Base-by-base conservation (phyloP, 2,329 filamentous ascomycete genomes). In the Alternaria gaisen region DNA sequence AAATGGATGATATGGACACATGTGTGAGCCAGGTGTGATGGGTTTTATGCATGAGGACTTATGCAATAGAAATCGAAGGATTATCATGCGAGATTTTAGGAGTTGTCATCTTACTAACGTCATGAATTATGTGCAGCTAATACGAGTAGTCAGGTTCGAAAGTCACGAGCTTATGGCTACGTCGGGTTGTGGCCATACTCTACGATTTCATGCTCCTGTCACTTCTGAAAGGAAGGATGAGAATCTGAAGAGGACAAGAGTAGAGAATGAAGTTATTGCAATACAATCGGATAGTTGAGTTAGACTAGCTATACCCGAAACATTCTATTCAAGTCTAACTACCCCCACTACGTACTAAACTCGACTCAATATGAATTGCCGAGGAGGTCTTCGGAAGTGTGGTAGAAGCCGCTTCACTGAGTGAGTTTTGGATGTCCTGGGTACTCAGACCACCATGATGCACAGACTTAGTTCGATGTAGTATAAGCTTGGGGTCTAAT, bases 1-100 rank as follows among this genome's bases (percentile, higher is more conserved):
- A 8, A 38, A 50, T 50, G 46, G 14, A 50, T 26, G 46, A 56
- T 30, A 24, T 24, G 20, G 40, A 16, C 14, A 16, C 34, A 53
- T 42, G n/a, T 20, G 7, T 41, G 10, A n/a, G 32, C 12, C 32
- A 18, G 7, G 20, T 4, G 3, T 22, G 2, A 2, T 36, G 30
- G 30, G 12, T 9, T 6, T 22, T 24, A 11, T 16, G 18, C 3
- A 22, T 5, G 4, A 4, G 8, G 20, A 9, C 8, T 1, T 24
- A 18, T 11, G 11, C 46, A 9, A 24, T 1, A 36, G 5, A 4
- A 5, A 0, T 36, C 32, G 5, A 6, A 5, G 0, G 28, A 24
- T 22, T 12, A 10, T 16, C 10, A 30, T 48, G 46, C 10, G 30
- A 16, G 44, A 8, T 22, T 34, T 34, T 9, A 48, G 18, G 28